phyloP scores from a whole-genome alignment of 805 yeast species.

The Tetrapisispora phaffii region DNA sequence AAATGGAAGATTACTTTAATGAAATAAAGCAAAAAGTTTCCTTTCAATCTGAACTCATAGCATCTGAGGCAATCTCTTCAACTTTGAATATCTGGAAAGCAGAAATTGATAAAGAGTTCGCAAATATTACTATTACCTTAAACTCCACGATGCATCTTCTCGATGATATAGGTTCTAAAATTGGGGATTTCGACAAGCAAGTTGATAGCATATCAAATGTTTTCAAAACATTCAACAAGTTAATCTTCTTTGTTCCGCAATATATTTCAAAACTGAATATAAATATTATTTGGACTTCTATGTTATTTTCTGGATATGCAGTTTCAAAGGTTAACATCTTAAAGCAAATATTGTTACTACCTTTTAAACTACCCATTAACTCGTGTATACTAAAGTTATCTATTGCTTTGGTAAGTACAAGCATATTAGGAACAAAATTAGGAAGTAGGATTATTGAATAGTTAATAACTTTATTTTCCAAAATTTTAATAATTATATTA shows the following conservation, averaged over 20 bases:
- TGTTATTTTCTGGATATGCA: too few relatives aligned
- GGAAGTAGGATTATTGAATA: not conserved
- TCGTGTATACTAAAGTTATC: not conserved
- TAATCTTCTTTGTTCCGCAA: not conserved
- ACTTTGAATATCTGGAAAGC: slow-evolving; percentile 11
- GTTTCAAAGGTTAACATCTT: not conserved
- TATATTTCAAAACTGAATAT: not conserved
- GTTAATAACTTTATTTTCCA: too few relatives aligned
- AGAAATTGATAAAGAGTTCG: slow-evolving; percentile 9
- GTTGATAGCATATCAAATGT: not conserved
- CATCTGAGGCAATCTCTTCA: slow-evolving; percentile 6
- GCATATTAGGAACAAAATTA: not conserved
- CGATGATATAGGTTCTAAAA: slow-evolving; percentile 7
- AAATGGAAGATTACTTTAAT: slow-evolving; percentile 1
- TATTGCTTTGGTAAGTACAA: slow-evolving; percentile 13
- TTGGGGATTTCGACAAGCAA: slow-evolving; percentile 4
- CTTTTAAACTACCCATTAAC: not conserved
- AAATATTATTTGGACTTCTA: not conserved
- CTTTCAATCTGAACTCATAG: slow-evolving; percentile 4
- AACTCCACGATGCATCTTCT: slow-evolving; percentile 10
- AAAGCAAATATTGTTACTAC: not conserved
- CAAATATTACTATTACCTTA: slow-evolving; percentile 8
- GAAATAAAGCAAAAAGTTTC: not conserved
- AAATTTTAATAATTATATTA: not conserved
- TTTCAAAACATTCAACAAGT: not conserved